Conservation (phyloP, 2,329 filamentous ascomycete genomes). For the Nothophaeocryptopus gaeumannii region DNA sequence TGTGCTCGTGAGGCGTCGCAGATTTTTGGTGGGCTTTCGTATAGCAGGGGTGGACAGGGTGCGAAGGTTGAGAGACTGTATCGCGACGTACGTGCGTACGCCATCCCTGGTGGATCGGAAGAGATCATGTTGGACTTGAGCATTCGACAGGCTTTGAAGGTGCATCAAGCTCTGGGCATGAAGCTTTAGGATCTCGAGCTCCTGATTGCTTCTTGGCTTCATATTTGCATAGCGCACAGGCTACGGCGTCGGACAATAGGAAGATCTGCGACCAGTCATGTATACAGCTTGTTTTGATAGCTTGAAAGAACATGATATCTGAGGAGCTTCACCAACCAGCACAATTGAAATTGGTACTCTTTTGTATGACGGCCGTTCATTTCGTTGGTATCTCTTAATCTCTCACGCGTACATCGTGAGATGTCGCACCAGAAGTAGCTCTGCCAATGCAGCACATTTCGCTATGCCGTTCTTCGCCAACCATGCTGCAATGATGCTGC, state of each 20-base stretch:
- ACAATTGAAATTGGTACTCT: too few relatives aligned
- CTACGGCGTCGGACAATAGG: too few relatives aligned
- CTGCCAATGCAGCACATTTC: constrained; percentile 1
- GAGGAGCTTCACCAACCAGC: neutral
- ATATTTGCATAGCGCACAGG: too few relatives aligned
- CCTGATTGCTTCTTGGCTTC: too few relatives aligned
- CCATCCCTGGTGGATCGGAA: constrained; percentile 87
- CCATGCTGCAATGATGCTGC: neutral
- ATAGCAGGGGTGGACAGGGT: constrained; percentile 89
- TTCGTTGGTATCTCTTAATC: constrained; percentile 5
- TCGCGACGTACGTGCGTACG: constrained; percentile 91
- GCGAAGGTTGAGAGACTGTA: constrained; percentile 94
- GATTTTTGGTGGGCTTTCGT: constrained; percentile 93
- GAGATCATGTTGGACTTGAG: constrained; percentile 99
- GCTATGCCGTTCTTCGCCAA: neutral
- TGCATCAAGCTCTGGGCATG: constrained; percentile 90
- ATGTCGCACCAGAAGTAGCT: neutral
- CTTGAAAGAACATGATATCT: neutral
- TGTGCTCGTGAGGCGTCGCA: constrained; percentile 94
- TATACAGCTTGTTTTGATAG: too few relatives aligned
- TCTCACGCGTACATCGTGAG: neutral
- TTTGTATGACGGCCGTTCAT: constrained; percentile 1
- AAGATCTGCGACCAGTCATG: too few relatives aligned
- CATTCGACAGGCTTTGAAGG: constrained; percentile 84
- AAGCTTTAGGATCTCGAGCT: too few relatives aligned